Evolutionary conservation across 139 green algal species (phyloP).

Genomic region (Marvania coccoides): DNA sequence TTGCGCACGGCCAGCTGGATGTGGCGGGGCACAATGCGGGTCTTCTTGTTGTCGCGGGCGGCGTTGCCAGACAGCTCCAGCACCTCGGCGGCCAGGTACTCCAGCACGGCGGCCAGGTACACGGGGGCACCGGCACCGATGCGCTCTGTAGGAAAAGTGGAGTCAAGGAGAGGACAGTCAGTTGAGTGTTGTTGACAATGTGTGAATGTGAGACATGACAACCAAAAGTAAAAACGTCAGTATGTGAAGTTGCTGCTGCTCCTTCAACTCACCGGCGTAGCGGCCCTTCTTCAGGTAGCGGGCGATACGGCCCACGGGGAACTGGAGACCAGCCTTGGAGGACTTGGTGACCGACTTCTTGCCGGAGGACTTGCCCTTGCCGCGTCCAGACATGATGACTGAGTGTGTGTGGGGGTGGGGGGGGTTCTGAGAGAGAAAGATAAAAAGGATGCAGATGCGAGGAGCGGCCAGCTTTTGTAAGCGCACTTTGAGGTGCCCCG

Average conservation of each 20-base stretch:
- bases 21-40: conserved; percentile 76
- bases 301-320: conserved; percentile 78
- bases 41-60: conserved; percentile 92
- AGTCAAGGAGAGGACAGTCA: not conserved
- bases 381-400: conserved; percentile 65
- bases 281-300: conserved; percentile 83
- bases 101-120: conserved; percentile 69
- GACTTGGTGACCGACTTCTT: conserved; percentile 74
- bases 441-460: not conserved
- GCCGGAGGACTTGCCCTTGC: conserved; percentile 53
- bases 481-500: too few relatives aligned
- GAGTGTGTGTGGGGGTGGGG: not conserved
- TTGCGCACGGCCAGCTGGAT: conserved; percentile 90
- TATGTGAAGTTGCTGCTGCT: not conserved
- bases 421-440: not conserved
- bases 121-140: conserved; percentile 48
- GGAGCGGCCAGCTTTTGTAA: too few relatives aligned
- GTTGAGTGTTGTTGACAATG: too few relatives aligned
- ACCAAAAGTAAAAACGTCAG: not conserved
- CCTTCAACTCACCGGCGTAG: conserved; percentile 50
- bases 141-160: conserved; percentile 17
- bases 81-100: conserved; percentile 78
- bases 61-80: conserved; percentile 45
- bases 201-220: too few relatives aligned
- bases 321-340: conserved; percentile 85